These are phyloP conservation scores for Glycine tomentella DNA, from an alignment of 306 rosid genomes.

Conservation along the genomic window DNA sequence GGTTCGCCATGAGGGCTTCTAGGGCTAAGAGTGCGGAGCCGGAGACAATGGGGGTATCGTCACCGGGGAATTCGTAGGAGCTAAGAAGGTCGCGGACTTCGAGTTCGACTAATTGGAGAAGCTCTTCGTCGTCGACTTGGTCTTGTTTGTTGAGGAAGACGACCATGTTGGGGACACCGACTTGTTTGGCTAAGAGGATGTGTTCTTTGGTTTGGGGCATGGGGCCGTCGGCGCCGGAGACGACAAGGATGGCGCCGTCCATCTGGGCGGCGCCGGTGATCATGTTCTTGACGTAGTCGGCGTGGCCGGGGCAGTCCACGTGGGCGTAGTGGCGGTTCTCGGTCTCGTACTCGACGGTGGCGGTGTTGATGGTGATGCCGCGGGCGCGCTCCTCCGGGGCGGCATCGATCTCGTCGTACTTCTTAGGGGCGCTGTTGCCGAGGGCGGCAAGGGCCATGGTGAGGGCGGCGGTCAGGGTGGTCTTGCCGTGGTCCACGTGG, in stretches of 20 bases:
- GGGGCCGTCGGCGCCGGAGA: conserved; percentile 84
- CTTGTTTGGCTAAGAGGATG: conserved; percentile 80
- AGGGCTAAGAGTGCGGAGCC: conserved; percentile 85
- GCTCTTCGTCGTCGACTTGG: conserved; percentile 91
- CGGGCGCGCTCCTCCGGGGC: conserved; percentile 93
- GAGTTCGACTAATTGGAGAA: conserved; percentile 75
- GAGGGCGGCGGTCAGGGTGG: conserved; percentile 88
- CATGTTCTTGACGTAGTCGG: conserved; percentile 84
- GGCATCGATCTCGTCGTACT: conserved; percentile 89
- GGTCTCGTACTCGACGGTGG: conserved; percentile 89
- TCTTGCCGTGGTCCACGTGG: conserved; percentile 97
- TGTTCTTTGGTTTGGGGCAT: conserved; percentile 92
- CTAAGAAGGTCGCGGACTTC: conserved; percentile 84
- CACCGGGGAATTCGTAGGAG: conserved; percentile 87
- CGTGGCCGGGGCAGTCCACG: conserved; percentile 90
- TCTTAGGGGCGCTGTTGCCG: conserved; percentile 71
- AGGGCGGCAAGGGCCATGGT: conserved; percentile 81
- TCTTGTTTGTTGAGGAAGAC: conserved; percentile 84
- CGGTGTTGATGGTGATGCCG: conserved; percentile 87
- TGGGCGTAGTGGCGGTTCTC: conserved; percentile 86
- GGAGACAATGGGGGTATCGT: conserved; percentile 75
- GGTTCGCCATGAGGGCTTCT: conserved; percentile 78
- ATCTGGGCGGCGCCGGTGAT: conserved; percentile 91
- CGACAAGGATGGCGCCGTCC: conserved; percentile 83
- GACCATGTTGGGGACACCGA: conserved; percentile 87